phyloP scores from a whole-genome alignment of 73 alveolate species.

The Symbiodinium pilosum region DNA sequence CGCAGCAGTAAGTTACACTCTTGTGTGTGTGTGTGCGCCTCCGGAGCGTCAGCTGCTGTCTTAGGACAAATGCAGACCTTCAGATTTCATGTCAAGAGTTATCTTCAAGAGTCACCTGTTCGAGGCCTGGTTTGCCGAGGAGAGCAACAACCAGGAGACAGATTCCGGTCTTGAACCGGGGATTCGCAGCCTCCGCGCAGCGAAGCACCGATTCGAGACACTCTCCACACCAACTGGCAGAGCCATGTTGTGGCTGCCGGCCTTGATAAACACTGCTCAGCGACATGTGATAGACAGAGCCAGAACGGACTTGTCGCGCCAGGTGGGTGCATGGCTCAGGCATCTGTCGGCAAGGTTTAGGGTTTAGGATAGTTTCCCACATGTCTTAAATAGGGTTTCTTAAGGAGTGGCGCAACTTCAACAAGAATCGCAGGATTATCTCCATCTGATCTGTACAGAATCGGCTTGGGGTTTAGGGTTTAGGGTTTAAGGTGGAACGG shows the following conservation, averaged over 20 bases:
- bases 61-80: too few species aligned
- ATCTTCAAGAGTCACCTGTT: not conserved
- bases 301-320: not conserved
- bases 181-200: not conserved
- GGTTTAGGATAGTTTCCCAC: not conserved
- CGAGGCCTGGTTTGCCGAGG: constrained; percentile 32
- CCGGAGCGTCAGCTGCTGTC: too few species aligned
- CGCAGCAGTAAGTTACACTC: too few species aligned
- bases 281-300: not conserved
- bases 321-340: not conserved
- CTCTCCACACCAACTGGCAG: not conserved
- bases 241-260: not conserved
- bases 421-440: too few species aligned
- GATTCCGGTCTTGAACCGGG: not conserved
- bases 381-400: not conserved
- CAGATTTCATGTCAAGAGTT: too few species aligned
- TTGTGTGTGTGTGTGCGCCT: too few species aligned
- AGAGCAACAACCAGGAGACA: not conserved
- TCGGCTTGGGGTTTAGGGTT: too few species aligned
- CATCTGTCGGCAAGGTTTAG: not conserved
- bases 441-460: too few species aligned
- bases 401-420: too few species aligned
- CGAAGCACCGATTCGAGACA: constrained; percentile 46
- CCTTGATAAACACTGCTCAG: not conserved
- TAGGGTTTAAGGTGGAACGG: too few species aligned